Evolutionary conservation across 2,329 filamentous ascomycete species (phyloP).

Genomic region (Trichoderma brevicompactum): DNA sequence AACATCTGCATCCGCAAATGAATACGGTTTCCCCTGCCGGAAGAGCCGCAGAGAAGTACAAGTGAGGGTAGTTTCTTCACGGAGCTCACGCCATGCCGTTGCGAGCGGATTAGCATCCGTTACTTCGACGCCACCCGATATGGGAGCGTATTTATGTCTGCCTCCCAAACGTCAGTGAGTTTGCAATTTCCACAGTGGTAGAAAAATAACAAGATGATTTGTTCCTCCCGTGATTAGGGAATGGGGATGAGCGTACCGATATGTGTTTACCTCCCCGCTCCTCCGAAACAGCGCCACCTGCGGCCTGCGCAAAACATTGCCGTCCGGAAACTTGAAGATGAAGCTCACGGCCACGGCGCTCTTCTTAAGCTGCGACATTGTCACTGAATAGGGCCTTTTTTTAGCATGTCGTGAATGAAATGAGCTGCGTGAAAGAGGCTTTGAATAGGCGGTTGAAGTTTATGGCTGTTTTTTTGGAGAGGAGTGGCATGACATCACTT

Average conservation of each 20-base stretch:
- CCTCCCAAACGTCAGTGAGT: background rate
- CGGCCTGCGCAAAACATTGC: conserved; percentile 44
- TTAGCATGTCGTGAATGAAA: background rate
- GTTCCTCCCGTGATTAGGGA: background rate
- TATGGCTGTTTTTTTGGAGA: background rate
- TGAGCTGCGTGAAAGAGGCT: background rate
- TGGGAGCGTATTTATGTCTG: conserved; percentile 62
- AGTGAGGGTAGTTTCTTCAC: conserved; percentile 64
- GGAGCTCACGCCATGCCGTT: conserved; percentile 65
- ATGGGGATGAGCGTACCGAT: conserved; percentile 49
- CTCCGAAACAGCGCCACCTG: conserved; percentile 66
- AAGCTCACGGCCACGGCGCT: conserved; percentile 55
- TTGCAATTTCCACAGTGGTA: too few species aligned
- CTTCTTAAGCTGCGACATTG: conserved; percentile 36
- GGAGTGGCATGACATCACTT: conserved; percentile 19
- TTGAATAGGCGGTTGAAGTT: background rate
- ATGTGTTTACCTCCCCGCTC: conserved; percentile 62
- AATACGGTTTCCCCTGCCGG: conserved; percentile 62
- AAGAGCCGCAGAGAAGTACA: conserved; percentile 53
- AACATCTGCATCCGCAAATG: conserved; percentile 57
- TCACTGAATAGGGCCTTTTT: conserved; percentile 25
- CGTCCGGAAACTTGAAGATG: conserved; percentile 52
- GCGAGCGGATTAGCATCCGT: conserved; percentile 56
- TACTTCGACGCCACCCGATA: conserved; percentile 64
- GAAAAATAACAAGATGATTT: background rate